Percentiles rank a stretch among this genome's conserved stretches.
These are phyloP conservation scores for Colletotrichum zoysiae DNA, from an alignment of 2,329 filamentous ascomycete genomes.

Conservation along the genomic window DNA sequence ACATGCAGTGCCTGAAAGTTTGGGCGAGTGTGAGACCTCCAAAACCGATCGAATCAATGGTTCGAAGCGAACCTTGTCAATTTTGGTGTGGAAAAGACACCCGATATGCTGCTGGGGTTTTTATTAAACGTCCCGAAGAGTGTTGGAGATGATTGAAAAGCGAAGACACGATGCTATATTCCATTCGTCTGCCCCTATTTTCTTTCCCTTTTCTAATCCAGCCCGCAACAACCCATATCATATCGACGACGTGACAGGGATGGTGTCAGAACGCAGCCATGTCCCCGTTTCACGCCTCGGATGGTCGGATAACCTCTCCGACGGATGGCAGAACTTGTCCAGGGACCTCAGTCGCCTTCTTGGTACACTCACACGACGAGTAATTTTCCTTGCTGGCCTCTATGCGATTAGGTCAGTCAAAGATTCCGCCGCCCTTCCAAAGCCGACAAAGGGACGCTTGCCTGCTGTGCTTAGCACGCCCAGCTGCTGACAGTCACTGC, in stretches of 20 bases:
- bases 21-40: neutral
- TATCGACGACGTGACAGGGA: neutral
- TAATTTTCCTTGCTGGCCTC: neutral
- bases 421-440: too few species aligned
- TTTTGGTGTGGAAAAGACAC: neutral
- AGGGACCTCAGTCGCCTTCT: neutral
- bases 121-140: neutral
- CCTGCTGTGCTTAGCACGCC: neutral
- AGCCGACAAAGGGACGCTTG: too few species aligned
- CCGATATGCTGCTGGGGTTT: fast-evolving
- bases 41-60: too few species aligned
- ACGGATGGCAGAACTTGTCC: neutral
- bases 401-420: neutral
- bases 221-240: too few species aligned
- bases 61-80: neutral
- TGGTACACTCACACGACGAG: neutral
- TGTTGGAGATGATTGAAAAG: neutral
- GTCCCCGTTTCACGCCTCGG: neutral
- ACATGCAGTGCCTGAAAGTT: too few species aligned
- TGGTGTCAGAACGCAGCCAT: neutral
- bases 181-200: too few species aligned
- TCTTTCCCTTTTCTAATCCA: too few species aligned
- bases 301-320: neutral
- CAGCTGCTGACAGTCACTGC: neutral
- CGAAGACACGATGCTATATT: neutral